Conservation (phyloP, 495 filamentous ascomycete genomes). For the Penicillium simplicissimum region DNA sequence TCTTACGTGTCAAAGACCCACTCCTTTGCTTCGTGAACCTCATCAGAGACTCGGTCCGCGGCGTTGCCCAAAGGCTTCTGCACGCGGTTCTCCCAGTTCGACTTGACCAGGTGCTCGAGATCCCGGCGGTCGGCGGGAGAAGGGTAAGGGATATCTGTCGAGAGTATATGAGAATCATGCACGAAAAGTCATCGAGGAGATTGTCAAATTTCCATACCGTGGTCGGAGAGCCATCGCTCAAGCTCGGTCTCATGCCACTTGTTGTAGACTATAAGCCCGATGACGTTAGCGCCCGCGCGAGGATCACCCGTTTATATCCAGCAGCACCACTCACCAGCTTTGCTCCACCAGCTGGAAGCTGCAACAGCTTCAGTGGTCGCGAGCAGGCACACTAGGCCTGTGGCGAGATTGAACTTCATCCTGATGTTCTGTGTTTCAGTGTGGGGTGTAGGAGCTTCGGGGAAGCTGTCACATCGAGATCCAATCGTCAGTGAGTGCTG, state of each 20-base stretch:
- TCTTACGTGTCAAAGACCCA: constrained; percentile 94
- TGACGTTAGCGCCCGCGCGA: constrained; percentile 13
- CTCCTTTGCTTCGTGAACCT: constrained; percentile 71
- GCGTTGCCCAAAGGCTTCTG: constrained; percentile 72
- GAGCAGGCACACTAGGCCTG: constrained; percentile 68
- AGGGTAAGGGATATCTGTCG: constrained; percentile 76
- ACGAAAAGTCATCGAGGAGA: background rate
- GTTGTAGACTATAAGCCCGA: constrained; percentile 72
- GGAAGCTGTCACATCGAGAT: constrained; percentile 13
- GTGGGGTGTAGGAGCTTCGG: background rate
- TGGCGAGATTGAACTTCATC: constrained; percentile 75
- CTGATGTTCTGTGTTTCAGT: constrained; percentile 20
- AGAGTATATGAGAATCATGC: constrained; percentile 14
- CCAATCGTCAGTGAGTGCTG: background rate
- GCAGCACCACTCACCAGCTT: constrained; percentile 64
- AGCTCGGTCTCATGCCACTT: constrained; percentile 99
- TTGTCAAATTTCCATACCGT: constrained; percentile 44
- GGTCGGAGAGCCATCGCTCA: constrained; percentile 93
- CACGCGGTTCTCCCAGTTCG: constrained; percentile 79
- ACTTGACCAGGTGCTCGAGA: constrained; percentile 79
- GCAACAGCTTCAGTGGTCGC: constrained; percentile 64
- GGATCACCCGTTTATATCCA: background rate
- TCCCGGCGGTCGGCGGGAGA: constrained; percentile 82
- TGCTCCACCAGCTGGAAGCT: constrained; percentile 78
- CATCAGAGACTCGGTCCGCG: constrained; percentile 68